A percentile compares a stretch with the other conserved stretches of the same genome.
These are phyloP conservation scores for Cyclotella atomus DNA, from an alignment of 108 stramenopile species.

Conservation along the genomic window DNA sequence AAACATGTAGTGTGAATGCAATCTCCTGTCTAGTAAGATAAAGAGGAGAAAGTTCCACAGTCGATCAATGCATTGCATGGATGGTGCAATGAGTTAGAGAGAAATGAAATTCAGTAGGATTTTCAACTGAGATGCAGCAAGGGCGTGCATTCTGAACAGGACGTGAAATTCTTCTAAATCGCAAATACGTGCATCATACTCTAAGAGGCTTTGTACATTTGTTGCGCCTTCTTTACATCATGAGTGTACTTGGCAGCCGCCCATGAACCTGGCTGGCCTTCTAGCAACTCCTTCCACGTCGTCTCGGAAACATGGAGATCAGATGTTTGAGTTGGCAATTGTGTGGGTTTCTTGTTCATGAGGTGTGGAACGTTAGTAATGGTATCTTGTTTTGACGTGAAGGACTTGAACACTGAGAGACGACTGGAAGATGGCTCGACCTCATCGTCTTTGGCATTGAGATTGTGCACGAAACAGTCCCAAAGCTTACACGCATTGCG, in stretches of 20 bases:
- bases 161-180: too few relatives aligned
- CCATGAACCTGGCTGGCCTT: conserved; percentile 17
- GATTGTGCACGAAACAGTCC: conserved; percentile 25
- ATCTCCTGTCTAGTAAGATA: too few relatives aligned
- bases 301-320: background rate
- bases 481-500: conserved; percentile 4
- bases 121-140: too few relatives aligned
- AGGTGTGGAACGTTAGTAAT: conserved; percentile 13
- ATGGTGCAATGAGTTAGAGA: too few relatives aligned
- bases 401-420: conserved; percentile 13
- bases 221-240: background rate
- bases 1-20: too few relatives aligned
- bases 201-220: conserved; percentile 8
- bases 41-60: too few relatives aligned
- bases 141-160: too few relatives aligned
- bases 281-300: conserved; percentile 29
- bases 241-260: background rate
- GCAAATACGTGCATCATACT: too few relatives aligned
- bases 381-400: background rate
- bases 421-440: background rate
- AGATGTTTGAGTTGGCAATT: background rate
- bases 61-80: too few relatives aligned
- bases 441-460: background rate
- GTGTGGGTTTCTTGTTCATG: background rate
- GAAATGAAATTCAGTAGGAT: too few relatives aligned